Conservation (phyloP, 2,329 filamentous ascomycete genomes). For the Cercospora sp. region DNA sequence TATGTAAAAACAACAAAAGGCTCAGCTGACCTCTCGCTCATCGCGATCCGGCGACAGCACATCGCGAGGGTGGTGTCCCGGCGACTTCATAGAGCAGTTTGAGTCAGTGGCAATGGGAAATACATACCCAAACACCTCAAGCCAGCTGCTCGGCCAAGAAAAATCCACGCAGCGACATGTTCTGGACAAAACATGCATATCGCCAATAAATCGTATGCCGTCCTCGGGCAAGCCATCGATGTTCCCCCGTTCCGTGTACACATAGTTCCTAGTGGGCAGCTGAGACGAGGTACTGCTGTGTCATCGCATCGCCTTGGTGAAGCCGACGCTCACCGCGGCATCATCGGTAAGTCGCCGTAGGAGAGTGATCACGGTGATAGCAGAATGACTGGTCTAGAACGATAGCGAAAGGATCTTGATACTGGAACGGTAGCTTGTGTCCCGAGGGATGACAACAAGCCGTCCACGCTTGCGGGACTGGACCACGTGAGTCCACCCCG, state of each 20-base stretch:
- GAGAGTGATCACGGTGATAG: not conserved
- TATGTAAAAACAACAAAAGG: not conserved
- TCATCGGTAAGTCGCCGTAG: not conserved
- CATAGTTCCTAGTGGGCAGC: not conserved
- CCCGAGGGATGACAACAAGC: not conserved
- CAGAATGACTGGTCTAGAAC: not conserved
- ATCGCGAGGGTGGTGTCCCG: not conserved
- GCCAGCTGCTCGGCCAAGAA: not conserved
- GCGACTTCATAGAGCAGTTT: not conserved
- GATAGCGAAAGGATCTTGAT: not conserved
- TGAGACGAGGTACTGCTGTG: not conserved
- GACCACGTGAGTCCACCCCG: not conserved
- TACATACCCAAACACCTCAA: not conserved
- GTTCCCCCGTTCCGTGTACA: not conserved
- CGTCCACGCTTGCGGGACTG: not conserved
- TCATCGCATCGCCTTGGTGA: not conserved
- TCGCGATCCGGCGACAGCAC: not conserved
- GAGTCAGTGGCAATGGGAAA: not conserved
- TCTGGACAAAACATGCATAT: not conserved
- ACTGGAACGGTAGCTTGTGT: slow-evolving; percentile 5
- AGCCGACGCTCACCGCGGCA: not conserved
- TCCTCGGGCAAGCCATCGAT: not conserved
- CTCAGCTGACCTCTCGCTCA: not conserved
- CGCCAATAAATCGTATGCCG: not conserved
- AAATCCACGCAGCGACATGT: not conserved